phyloP scores from a whole-genome alignment of 805 yeast genomes.

The Zygoascus tannicola region DNA sequence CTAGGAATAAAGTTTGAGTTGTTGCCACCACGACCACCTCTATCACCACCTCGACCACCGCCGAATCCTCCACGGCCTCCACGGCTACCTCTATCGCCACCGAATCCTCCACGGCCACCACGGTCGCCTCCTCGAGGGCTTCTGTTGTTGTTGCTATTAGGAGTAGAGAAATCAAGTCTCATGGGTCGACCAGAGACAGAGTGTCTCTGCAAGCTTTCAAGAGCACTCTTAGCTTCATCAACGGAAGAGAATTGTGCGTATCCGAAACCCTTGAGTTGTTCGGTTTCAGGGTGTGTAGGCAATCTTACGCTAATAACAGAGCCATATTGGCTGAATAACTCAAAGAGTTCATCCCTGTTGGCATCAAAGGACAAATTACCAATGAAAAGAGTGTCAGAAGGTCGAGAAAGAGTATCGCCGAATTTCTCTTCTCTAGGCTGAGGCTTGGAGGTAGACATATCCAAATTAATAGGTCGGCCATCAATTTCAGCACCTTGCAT shows the following conservation, averaged over 20 bases:
- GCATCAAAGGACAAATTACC: slow-evolving; percentile 94
- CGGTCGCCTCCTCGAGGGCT: slow-evolving; percentile 24
- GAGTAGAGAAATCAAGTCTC: slow-evolving; percentile 90
- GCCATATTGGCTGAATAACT: slow-evolving; percentile 69
- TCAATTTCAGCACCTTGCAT: slow-evolving; percentile 92
- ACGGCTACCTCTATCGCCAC: slow-evolving; percentile 20
- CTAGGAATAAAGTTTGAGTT: slow-evolving; percentile 42
- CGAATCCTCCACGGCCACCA: slow-evolving; percentile 27
- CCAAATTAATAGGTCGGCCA: slow-evolving; percentile 93
- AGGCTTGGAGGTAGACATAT: slow-evolving; percentile 81
- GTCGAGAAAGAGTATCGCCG: slow-evolving; percentile 86
- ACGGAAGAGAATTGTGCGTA: slow-evolving; percentile 83
- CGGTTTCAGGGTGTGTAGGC: slow-evolving; percentile 98
- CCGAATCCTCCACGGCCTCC: slow-evolving; percentile 21
- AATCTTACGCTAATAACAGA: slow-evolving; percentile 80
- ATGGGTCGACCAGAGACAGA: slow-evolving; percentile 86
- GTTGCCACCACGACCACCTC: slow-evolving; percentile 39
- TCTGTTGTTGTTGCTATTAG: slow-evolving; percentile 38
- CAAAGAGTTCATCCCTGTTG: slow-evolving; percentile 68
- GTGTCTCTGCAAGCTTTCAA: slow-evolving; percentile 81
- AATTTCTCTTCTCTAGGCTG: slow-evolving; percentile 72
- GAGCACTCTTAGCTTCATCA: slow-evolving; percentile 86
- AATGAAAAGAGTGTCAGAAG: slow-evolving; percentile 91
- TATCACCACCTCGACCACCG: slow-evolving; percentile 25
- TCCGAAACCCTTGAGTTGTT: slow-evolving; percentile 98